phyloP scores from a whole-genome alignment of 108 stramenopile species.

The Cyclotella sp. region DNA sequence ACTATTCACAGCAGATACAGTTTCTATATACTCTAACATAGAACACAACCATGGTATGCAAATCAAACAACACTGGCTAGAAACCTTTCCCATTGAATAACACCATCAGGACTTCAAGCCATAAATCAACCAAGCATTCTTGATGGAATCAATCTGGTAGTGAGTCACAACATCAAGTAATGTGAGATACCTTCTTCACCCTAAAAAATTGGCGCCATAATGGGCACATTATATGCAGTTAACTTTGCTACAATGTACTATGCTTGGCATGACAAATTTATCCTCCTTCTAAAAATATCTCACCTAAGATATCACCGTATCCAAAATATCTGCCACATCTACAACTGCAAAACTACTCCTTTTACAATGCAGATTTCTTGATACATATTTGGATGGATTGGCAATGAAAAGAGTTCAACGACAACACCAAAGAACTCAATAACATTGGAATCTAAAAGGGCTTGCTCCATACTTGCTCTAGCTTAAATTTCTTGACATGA shows the following conservation, averaged over 20 bases:
- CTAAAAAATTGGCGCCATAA: slow-evolving; percentile 10
- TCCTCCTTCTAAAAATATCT: neutral
- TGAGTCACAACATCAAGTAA: slow-evolving; percentile 15
- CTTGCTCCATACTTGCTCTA: neutral
- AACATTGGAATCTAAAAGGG: slow-evolving; percentile 13
- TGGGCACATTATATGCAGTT: slow-evolving; percentile 26
- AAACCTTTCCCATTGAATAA: neutral
- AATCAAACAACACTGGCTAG: too few species aligned
- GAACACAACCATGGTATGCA: too few species aligned
- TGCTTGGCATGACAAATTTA: slow-evolving; percentile 13
- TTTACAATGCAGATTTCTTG: neutral
- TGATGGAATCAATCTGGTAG: slow-evolving; percentile 8
- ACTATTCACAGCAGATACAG: slow-evolving; percentile 46
- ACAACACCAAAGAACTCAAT: neutral
- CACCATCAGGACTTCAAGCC: neutral
- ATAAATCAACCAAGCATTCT: slow-evolving; percentile 8
- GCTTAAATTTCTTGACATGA: slow-evolving; percentile 12
- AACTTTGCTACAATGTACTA: slow-evolving; percentile 24
- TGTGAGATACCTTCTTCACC: slow-evolving; percentile 9
- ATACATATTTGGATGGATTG: slow-evolving; percentile 7
- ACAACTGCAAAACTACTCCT: neutral
- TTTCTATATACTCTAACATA: slow-evolving; percentile 49
- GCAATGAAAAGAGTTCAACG: neutral
- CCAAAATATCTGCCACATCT: too few species aligned
- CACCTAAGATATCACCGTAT: neutral